Conservation (phyloP, 371 early-diverging fungal species). For the Haplosporangium sp. region DNA sequence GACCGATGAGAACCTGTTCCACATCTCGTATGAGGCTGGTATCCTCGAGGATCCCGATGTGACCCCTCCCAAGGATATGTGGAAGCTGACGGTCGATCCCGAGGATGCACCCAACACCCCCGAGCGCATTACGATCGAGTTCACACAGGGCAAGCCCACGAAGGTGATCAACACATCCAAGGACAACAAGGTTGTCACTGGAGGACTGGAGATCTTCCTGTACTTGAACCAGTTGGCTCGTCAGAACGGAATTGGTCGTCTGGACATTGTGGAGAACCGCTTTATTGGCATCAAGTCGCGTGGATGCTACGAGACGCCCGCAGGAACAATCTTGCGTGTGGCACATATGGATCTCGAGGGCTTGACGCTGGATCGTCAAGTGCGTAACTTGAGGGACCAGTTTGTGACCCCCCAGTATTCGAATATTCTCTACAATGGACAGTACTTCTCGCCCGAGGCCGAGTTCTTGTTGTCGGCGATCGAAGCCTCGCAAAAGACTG, state of each 20-base stretch:
- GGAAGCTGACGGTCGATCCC: constrained; percentile 96
- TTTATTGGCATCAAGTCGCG: constrained; percentile 98
- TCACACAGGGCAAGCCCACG: constrained; percentile 89
- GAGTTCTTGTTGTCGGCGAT: constrained; percentile 88
- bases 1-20: constrained; percentile 98
- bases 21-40: constrained; percentile 98
- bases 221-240: constrained; percentile 96
- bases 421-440: constrained; percentile 90
- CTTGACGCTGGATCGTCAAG: constrained; percentile 92
- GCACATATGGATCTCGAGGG: constrained; percentile 98
- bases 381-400: constrained; percentile 91
- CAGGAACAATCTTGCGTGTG: constrained; percentile 93
- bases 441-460: constrained; percentile 96
- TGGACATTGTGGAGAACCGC: constrained; percentile 98
- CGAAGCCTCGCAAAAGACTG: constrained; percentile 82
- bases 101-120: constrained; percentile 96
- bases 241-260: constrained; percentile 96
- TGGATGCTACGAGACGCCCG: constrained; percentile 98
- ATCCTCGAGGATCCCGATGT: constrained; percentile 94
- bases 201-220: constrained; percentile 86
- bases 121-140: constrained; percentile 92
- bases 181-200: constrained; percentile 75
- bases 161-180: constrained; percentile 84
- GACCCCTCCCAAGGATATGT: constrained; percentile 97
- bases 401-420: constrained; percentile 83